Evolutionary conservation across 352 stramenopile species (phyloP).

Genomic region (Phytophthora chlamydospora): DNA sequence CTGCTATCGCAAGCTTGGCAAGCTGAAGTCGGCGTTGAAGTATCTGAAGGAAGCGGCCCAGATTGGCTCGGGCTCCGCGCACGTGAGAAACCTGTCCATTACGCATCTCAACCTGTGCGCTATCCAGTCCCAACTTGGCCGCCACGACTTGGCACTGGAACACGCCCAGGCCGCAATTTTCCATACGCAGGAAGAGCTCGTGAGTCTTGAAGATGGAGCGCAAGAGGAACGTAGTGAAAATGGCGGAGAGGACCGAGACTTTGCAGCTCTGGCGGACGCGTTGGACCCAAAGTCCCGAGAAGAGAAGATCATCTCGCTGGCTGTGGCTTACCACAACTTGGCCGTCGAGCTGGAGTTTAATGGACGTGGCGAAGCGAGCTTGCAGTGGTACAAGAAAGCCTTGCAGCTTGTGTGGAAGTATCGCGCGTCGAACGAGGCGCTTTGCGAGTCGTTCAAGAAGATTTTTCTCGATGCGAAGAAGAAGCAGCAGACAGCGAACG

Average conservation of each 20-base stretch:
- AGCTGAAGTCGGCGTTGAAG: conserved; percentile 74
- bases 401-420: conserved; percentile 73
- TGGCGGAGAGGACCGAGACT: conserved; percentile 5
- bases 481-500: conserved; percentile 46
- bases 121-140: conserved; percentile 75
- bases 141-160: conserved; percentile 73
- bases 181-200: conserved; percentile 81
- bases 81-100: conserved; percentile 82
- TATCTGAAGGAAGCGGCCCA: conserved; percentile 76
- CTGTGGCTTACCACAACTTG: conserved; percentile 84
- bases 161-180: conserved; percentile 84
- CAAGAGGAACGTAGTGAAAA: conserved; percentile 18
- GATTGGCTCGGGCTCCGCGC: conserved; percentile 53
- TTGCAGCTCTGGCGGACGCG: conserved; percentile 28
- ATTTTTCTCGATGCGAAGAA: conserved; percentile 76
- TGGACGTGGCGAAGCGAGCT: conserved; percentile 61
- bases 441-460: conserved; percentile 76
- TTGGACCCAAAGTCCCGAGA: conserved; percentile 65
- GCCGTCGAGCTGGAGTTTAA: conserved; percentile 85
- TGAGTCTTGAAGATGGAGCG: conserved; percentile 46
- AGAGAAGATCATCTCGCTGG: conserved; percentile 79
- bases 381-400: conserved; percentile 88
- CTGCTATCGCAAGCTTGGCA: conserved; percentile 80
- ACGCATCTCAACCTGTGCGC: conserved; percentile 85
- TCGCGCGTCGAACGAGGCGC: conserved; percentile 57